Evolutionary conservation across 2,329 filamentous ascomycete genomes (phyloP).

Genomic region (Scleromitrula shiraiana): DNA sequence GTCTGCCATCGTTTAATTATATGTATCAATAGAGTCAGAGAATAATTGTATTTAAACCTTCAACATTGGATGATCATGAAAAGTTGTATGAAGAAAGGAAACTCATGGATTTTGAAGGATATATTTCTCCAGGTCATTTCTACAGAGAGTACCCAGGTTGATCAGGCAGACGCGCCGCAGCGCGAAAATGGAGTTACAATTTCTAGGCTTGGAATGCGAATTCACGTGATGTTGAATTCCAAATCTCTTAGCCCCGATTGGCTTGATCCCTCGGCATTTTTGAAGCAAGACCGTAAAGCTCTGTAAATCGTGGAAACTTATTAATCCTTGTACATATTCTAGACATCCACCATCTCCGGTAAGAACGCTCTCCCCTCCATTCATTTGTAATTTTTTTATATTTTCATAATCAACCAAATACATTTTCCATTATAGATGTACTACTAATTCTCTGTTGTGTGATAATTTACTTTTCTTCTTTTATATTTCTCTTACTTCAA

Average conservation of each 20-base stretch:
- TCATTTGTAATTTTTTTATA: neutral
- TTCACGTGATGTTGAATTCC: neutral
- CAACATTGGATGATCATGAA: neutral
- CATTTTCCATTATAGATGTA: neutral
- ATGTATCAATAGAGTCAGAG: neutral
- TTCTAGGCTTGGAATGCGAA: neutral
- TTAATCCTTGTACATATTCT: slow-evolving; percentile 2
- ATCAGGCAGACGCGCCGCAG: slow-evolving; percentile 7
- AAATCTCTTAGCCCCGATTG: slow-evolving; percentile 1
- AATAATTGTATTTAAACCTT: neutral
- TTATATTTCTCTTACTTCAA: neutral
- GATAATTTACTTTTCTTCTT: neutral
- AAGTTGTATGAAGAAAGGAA: neutral
- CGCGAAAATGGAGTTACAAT: neutral
- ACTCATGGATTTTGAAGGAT: too few relatives aligned
- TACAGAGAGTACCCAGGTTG: neutral
- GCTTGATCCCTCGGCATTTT: neutral
- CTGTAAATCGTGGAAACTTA: neutral
- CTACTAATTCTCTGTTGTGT: neutral
- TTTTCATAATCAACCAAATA: neutral
- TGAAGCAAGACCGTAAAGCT: neutral
- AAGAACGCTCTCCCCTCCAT: slow-evolving; percentile 1
- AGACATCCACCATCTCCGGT: neutral
- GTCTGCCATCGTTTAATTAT: slow-evolving; percentile 16
- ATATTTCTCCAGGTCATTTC: neutral